These are phyloP conservation scores for Myxozyma melibiosi DNA, from an alignment of 805 yeast genomes.

Conservation along the genomic window DNA sequence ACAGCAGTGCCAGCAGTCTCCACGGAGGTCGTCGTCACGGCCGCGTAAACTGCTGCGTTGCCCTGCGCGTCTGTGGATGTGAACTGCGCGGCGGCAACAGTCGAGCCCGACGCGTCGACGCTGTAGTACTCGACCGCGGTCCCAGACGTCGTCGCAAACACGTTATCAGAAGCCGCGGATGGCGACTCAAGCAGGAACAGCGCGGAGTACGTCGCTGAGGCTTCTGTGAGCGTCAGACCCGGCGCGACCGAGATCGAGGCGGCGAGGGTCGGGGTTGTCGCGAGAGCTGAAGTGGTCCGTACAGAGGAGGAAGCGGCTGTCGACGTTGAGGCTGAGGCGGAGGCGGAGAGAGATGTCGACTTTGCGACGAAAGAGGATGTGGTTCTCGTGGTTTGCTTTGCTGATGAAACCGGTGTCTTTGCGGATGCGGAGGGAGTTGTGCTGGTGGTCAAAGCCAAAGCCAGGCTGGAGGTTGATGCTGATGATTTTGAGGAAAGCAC, in stretches of 20 bases:
- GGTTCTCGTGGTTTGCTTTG: too few species aligned
- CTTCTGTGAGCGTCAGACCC: not conserved
- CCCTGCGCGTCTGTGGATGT: not conserved
- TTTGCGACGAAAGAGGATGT: too few species aligned
- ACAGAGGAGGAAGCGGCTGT: not conserved
- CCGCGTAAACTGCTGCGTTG: too few species aligned
- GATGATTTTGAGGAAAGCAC: too few species aligned
- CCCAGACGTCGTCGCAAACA: not conserved
- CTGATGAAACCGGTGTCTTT: too few species aligned
- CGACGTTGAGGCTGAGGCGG: too few species aligned
- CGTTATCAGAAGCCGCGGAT: not conserved
- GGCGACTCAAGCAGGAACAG: not conserved
- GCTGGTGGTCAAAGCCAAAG: too few species aligned
- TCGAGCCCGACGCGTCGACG: not conserved
- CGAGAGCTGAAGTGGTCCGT: not conserved
- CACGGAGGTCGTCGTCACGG: not conserved
- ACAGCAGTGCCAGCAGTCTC: not conserved
- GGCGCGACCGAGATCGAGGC: not conserved
- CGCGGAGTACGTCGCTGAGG: not conserved
- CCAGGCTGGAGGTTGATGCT: too few species aligned
- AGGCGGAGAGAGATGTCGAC: too few species aligned
- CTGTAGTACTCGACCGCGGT: not conserved
- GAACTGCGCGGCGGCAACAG: not conserved
- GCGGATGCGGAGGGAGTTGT: too few species aligned
- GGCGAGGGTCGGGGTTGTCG: not conserved